phyloP scores from a whole-genome alignment of 139 green algal genomes.

The Picochlorum sp. region DNA sequence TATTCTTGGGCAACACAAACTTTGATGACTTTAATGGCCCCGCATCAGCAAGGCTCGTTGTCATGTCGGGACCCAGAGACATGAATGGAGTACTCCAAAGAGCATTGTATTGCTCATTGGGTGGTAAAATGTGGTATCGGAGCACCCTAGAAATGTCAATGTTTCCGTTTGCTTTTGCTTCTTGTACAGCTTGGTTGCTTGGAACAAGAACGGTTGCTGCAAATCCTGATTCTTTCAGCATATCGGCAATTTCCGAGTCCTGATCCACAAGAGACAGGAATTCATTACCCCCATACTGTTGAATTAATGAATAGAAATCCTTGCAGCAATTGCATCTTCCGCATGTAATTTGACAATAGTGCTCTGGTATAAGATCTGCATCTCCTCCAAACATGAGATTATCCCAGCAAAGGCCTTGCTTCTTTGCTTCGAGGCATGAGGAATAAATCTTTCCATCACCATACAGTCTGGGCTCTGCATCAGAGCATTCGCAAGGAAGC shows the following conservation, averaged over 20 bases:
- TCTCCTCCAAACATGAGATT: conserved; percentile 24
- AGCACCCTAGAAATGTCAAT: conserved; percentile 22
- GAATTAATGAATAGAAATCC: conserved; percentile 17
- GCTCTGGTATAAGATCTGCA: conserved; percentile 23
- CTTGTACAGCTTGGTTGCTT: conserved; percentile 30
- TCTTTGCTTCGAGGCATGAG: conserved; percentile 16
- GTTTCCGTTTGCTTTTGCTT: conserved; percentile 6
- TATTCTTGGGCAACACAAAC: conserved; percentile 2
- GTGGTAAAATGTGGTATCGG: conserved; percentile 41
- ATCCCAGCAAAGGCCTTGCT: conserved; percentile 16
- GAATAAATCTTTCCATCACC: not conserved
- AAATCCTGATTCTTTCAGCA: conserved; percentile 30
- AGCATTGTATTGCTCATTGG: conserved; percentile 22
- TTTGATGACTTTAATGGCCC: conserved; percentile 4
- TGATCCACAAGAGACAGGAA: conserved; percentile 22
- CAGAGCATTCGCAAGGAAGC: conserved; percentile 23
- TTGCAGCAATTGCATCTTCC: conserved; percentile 30
- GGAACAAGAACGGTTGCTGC: conserved; percentile 36
- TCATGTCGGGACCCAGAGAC: conserved; percentile 21
- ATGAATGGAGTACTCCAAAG: conserved; percentile 41
- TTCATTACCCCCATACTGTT: conserved; percentile 9
- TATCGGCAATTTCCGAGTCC: conserved; percentile 17
- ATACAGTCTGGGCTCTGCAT: conserved; percentile 17
- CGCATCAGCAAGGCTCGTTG: conserved; percentile 17
- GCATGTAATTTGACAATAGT: conserved; percentile 42